A percentile compares a stretch with the other conserved stretches of the same genome.
Conservation (phyloP, 805 yeast genomes). For the Kluyveromyces starmeri region DNA sequence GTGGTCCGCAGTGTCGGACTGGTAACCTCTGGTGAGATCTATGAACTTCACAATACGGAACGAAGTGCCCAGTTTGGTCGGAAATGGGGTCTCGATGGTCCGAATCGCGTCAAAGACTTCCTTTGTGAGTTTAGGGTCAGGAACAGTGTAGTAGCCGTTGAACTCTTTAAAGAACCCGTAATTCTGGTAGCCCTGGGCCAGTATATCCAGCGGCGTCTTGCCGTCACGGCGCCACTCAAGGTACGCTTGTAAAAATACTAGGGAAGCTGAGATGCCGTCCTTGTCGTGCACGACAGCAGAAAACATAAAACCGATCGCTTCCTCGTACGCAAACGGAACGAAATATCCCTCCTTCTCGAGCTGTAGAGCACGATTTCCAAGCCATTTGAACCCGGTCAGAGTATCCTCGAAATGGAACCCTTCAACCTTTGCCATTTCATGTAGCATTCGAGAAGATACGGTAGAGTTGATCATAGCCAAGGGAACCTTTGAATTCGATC, state of each 20-base stretch:
- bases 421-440: constrained; percentile 51
- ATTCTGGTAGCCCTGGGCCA: constrained; percentile 48
- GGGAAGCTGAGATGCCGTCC: constrained; percentile 82
- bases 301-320: constrained; percentile 94
- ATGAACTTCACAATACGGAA: constrained; percentile 60
- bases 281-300: constrained; percentile 68
- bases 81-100: constrained; percentile 27
- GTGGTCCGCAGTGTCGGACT: constrained; percentile 52
- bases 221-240: constrained; percentile 41
- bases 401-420: constrained; percentile 70
- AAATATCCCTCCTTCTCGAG: constrained; percentile 50
- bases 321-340: constrained; percentile 91
- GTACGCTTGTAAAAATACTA: constrained; percentile 65
- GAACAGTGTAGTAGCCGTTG: constrained; percentile 76
- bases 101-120: constrained; percentile 51
- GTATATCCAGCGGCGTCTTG: constrained; percentile 31
- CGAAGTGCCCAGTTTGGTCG: constrained; percentile 42
- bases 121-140: constrained; percentile 42
- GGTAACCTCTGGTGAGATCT: constrained; percentile 77
- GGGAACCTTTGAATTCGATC: constrained; percentile 32
- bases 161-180: constrained; percentile 80
- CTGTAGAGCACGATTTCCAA: constrained; percentile 80
- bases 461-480: constrained; percentile 66
- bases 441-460: constrained; percentile 79
- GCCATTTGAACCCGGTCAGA: constrained; percentile 95